These are phyloP conservation scores for Metschnikowia kunwiensis DNA, from an alignment of 805 yeast species.

Conservation along the genomic window DNA sequence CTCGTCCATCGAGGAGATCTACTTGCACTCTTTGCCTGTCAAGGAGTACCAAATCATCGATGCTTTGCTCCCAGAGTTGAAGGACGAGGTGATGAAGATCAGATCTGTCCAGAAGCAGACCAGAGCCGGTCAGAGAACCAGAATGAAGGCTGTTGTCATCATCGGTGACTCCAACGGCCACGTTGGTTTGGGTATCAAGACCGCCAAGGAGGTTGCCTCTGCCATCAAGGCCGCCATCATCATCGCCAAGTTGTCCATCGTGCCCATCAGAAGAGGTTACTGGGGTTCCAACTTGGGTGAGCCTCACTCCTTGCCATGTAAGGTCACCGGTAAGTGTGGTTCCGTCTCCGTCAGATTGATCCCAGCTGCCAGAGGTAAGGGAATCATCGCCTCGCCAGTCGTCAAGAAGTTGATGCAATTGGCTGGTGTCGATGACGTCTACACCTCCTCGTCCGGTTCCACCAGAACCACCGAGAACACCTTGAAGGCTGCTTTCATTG, in stretches of 20 bases:
- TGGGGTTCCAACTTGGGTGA: conserved; percentile 99
- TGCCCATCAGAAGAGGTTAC: conserved; percentile 99
- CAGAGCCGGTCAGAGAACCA: conserved; percentile 99
- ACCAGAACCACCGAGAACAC: conserved; percentile 99
- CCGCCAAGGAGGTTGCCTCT: conserved; percentile 99
- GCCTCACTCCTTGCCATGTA: conserved; percentile 97
- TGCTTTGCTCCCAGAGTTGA: conserved; percentile 89
- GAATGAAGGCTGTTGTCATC: conserved; percentile 99
- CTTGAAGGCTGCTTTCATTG: conserved; percentile 98
- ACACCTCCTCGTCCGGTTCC: conserved; percentile 97
- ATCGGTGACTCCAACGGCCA: conserved; percentile 99
- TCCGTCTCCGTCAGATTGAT: conserved; percentile 97
- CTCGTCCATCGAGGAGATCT: conserved; percentile 94
- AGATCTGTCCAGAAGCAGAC: conserved; percentile 99
- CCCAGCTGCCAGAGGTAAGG: conserved; percentile 99
- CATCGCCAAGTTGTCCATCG: conserved; percentile 97
- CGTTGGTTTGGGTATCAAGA: conserved; percentile 99
- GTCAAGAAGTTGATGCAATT: conserved; percentile 98
- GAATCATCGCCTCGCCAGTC: conserved; percentile 99
- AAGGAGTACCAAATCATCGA: conserved; percentile 99
- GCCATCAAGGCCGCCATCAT: conserved; percentile 99
- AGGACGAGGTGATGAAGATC: conserved; percentile 99
- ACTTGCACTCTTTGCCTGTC: conserved; percentile 98
- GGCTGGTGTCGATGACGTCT: conserved; percentile 99
- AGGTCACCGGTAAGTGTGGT: conserved; percentile 99